Evolutionary conservation across 306 rosid genomes (phyloP), one percentile per base, ranked within the genome.

Genomic region (Cercis canadensis): DNA sequence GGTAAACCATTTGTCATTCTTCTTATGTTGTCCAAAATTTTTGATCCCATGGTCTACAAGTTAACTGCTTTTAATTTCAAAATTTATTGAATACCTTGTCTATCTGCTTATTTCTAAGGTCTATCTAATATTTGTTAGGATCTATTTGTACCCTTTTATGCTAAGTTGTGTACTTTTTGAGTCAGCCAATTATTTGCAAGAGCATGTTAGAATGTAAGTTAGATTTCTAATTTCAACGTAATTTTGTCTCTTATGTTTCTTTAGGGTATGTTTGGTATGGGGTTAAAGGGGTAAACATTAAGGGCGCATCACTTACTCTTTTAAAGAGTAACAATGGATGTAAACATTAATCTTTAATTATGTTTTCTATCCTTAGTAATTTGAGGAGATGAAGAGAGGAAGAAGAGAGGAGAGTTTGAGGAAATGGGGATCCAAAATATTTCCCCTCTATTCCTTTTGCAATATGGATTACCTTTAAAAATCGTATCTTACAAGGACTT

Each of bases 401-500:
- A n/a, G n/a, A n/a, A n/a, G n/a, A n/a, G n/a, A n/a, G n/a, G n/a
- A n/a, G n/a, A n/a, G n/a, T n/a, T n/a, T n/a, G n/a, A n/a, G n/a
- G n/a, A n/a, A n/a, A n/a, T n/a, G n/a, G n/a, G n/a, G n/a, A n/a
- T n/a, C n/a, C n/a, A n/a, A n/a, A n/a, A n/a, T n/a, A n/a, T n/a
- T n/a, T n/a, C n/a, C n/a, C n/a, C n/a, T 24, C 3, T 24, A 24
- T 24, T 57, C 12, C 55, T 2, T 40, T 80, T 67, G 41, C 73
- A 94, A 87, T 94, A 87, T 62, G 96, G 90, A 11, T 62, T 94
- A 64, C 98, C 96, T 1, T 82, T 94, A 3, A 77, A 89, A 74
- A 77, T 94, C 8, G 79, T 94, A 5, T 94, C 98, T 13, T 94
- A 94, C 84, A 87, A 87, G 85, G 98, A 94, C 57, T 61, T 94